Percentiles rank a stretch among this genome's conserved stretches.
Conservation (phyloP, 129 eudicot genomes). For the Lactuca sativa region DNA sequence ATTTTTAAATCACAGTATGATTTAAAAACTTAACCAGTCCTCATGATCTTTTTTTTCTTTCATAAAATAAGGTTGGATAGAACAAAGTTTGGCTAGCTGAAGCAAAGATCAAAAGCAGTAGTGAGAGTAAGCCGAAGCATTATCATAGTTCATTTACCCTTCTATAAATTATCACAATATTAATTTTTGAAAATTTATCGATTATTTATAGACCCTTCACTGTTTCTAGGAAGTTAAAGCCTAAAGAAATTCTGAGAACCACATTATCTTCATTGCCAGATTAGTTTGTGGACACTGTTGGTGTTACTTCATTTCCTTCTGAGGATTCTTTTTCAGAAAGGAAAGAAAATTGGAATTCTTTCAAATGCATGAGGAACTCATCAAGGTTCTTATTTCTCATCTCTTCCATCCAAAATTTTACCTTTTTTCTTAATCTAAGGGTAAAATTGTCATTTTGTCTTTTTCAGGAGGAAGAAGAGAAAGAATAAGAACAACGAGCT, state of each 20-base stretch:
- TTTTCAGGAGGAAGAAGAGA: conserved; percentile 77
- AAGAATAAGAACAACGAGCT: conserved; percentile 80
- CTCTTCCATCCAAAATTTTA: neutral
- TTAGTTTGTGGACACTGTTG: conserved; percentile 94
- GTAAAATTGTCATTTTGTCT: neutral
- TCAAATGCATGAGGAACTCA: conserved; percentile 96
- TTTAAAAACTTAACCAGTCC: too few species aligned
- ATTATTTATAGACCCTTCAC: conserved; percentile 65
- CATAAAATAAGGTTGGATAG: too few species aligned
- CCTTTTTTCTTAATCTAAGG: neutral
- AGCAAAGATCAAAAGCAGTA: too few species aligned
- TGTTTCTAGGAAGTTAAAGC: conserved; percentile 82
- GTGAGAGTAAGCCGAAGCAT: too few species aligned
- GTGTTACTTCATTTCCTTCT: conserved; percentile 78
- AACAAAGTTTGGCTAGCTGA: too few species aligned
- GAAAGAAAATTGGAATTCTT: conserved; percentile 90
- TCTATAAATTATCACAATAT: too few species aligned
- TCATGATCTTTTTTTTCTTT: too few species aligned
- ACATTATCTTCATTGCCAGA: conserved; percentile 96
- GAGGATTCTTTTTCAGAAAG: conserved; percentile 95
- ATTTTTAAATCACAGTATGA: too few species aligned
- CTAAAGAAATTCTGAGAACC: conserved; percentile 88
- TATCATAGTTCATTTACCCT: too few species aligned
- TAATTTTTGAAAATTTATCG: too few species aligned
- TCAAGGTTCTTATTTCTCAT: conserved; percentile 54